These are phyloP conservation scores for Gyromitra esculenta DNA, from an alignment of 2,329 filamentous ascomycete genomes.

Conservation along the genomic window DNA sequence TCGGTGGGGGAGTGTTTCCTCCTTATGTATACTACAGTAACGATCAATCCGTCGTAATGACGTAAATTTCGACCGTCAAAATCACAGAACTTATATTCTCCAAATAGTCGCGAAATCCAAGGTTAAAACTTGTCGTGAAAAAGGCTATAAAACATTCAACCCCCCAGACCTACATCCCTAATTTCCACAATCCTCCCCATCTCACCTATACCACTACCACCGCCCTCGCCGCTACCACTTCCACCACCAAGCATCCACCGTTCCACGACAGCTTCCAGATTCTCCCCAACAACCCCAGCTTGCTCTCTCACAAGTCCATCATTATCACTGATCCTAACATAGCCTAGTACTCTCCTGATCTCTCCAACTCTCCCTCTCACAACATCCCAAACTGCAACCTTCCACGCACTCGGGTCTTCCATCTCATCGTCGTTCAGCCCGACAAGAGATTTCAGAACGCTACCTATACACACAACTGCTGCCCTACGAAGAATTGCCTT, in stretches of 20 bases:
- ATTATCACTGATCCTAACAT: slow-evolving; percentile 72
- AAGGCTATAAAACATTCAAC: slow-evolving; percentile 9
- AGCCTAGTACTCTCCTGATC: slow-evolving; percentile 70
- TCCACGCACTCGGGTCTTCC: slow-evolving; percentile 64
- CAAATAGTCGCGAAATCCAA: background rate
- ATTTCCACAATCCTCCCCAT: background rate
- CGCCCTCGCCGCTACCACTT: background rate
- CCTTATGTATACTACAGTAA: slow-evolving; percentile 20
- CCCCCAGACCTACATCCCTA: slow-evolving; percentile 2
- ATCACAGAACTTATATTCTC: background rate
- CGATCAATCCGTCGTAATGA: background rate
- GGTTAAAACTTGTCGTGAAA: background rate
- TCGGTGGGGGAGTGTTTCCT: background rate
- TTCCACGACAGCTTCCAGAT: slow-evolving; percentile 63
- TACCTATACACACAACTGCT: slow-evolving; percentile 71
- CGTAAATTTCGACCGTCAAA: slow-evolving; percentile 9
- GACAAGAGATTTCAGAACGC: slow-evolving; percentile 65
- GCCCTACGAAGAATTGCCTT: slow-evolving; percentile 73
- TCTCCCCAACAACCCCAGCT: slow-evolving; percentile 73
- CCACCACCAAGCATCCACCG: slow-evolving; percentile 39
- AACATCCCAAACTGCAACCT: slow-evolving; percentile 51
- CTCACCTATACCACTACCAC: background rate
- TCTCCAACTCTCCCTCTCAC: slow-evolving; percentile 62
- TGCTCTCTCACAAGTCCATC: slow-evolving; percentile 76
- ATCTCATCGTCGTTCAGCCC: slow-evolving; percentile 66